A percentile compares a stretch with the other conserved stretches of the same genome.
Conservation (phyloP, 768 basidiomycete species). For the Naematelia encephala region DNA sequence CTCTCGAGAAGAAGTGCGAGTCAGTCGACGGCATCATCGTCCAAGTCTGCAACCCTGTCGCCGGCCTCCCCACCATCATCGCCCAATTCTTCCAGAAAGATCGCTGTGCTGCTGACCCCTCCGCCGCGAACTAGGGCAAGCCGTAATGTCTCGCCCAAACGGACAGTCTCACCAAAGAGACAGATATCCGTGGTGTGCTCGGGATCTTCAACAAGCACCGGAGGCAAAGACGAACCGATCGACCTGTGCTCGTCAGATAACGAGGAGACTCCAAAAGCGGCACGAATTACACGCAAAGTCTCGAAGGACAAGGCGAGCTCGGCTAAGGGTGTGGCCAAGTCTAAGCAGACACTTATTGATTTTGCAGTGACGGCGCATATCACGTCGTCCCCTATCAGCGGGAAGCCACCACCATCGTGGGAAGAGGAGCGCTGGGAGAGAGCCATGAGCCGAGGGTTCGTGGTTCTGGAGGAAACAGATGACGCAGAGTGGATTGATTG, state of each 20-base stretch:
- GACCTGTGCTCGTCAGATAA: not conserved
- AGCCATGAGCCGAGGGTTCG: not conserved
- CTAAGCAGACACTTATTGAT: not conserved
- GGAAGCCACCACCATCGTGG: not conserved
- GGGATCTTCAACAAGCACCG: not conserved
- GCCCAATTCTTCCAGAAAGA: no score
- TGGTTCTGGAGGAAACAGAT: slow-evolving; percentile 11
- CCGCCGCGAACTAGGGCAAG: not conserved
- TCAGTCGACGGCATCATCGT: no score
- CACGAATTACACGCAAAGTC: not conserved
- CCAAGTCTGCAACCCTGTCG: no score
- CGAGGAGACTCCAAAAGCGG: not conserved
- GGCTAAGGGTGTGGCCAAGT: not conserved
- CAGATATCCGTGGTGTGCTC: not conserved
- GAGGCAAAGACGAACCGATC: not conserved
- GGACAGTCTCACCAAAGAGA: not conserved
- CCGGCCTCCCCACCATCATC: no score
- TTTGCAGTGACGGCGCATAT: not conserved
- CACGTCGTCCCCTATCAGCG: not conserved
- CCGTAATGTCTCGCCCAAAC: not conserved
- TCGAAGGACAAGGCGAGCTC: not conserved
- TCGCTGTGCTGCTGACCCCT: no score
- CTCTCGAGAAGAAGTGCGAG: no score
- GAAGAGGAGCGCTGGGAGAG: not conserved
- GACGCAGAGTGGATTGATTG: slow-evolving; percentile 20